Percentiles rank a stretch among this genome's conserved stretches.
Evolutionary conservation across 2,329 filamentous ascomycete genomes (phyloP).

Genomic region (Hirsutella minnesotensis): DNA sequence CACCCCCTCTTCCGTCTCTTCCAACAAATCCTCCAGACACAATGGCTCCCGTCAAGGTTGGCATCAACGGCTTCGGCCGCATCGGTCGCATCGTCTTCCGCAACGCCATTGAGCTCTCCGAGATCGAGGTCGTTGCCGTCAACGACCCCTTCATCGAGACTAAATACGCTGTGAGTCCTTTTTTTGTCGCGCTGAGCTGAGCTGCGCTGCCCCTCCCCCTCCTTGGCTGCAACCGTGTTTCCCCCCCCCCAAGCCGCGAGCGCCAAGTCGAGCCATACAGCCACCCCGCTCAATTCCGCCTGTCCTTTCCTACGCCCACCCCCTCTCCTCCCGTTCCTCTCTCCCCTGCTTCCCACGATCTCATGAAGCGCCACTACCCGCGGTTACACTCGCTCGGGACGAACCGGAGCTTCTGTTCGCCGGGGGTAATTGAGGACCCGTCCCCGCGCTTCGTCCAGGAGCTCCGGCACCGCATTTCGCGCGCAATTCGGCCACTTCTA

Average conservation of each 20-base stretch:
- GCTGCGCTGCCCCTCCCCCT: not conserved
- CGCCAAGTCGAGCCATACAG: not conserved
- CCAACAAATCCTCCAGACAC: conserved; percentile 15
- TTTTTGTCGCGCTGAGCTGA: not conserved
- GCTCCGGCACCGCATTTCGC: too few relatives aligned
- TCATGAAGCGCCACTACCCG: not conserved
- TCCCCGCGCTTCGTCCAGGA: too few relatives aligned
- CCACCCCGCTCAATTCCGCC: not conserved
- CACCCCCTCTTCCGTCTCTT: not conserved
- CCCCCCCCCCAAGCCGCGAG: conserved; percentile 6
- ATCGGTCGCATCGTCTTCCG: conserved; percentile 99
- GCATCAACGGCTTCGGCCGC: conserved; percentile 99
- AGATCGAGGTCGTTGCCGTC: conserved; percentile 89
- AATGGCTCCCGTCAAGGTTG: conserved; percentile 57
- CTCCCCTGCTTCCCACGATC: not conserved
- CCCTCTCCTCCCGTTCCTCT: not conserved
- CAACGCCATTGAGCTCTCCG: conserved; percentile 83
- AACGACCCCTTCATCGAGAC: conserved; percentile 99
- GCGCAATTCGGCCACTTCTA: too few relatives aligned
- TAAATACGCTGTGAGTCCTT: conserved; percentile 78
- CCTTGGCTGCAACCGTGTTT: conserved; percentile 2
- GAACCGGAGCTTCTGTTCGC: too few relatives aligned
- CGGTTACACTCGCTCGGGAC: not conserved
- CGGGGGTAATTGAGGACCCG: too few relatives aligned
- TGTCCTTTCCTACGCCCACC: not conserved